Percentiles rank a stretch among this genome's conserved stretches.
Conservation (phyloP, 2,329 filamentous ascomycete species). For the Ophiobolus disseminans region DNA sequence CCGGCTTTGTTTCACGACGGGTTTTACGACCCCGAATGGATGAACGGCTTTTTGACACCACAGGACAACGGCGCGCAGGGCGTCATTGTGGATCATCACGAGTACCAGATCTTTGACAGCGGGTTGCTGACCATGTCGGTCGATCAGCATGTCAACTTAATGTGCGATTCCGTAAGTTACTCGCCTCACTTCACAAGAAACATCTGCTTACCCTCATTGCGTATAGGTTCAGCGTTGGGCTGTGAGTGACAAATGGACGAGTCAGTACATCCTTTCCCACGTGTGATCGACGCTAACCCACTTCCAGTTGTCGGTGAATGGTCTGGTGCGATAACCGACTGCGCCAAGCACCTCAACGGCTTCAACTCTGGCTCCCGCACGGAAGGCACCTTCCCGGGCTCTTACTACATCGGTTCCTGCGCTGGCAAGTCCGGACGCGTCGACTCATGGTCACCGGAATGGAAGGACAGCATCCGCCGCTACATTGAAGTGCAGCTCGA, state of each 20-base stretch:
- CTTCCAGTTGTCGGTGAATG: conserved; percentile 68
- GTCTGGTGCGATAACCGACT: conserved; percentile 70
- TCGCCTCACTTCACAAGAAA: neutral
- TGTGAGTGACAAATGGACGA: conserved; percentile 66
- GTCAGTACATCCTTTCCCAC: conserved; percentile 10
- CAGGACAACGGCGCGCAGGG: conserved; percentile 57
- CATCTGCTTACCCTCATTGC: neutral
- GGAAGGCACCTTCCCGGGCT: conserved; percentile 61
- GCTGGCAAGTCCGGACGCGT: conserved; percentile 57
- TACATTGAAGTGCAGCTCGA: conserved; percentile 65
- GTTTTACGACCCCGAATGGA: conserved; percentile 60
- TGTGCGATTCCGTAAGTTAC: conserved; percentile 59
- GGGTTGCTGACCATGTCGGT: conserved; percentile 57
- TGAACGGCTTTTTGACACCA: conserved; percentile 66
- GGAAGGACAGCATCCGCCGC: conserved; percentile 55
- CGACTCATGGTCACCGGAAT: conserved; percentile 55
- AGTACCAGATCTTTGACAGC: conserved; percentile 69
- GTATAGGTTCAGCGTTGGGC: conserved; percentile 49
- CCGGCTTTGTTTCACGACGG: conserved; percentile 65
- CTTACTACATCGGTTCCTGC: conserved; percentile 61
- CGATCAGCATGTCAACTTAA: conserved; percentile 61
- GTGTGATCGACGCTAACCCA: conserved; percentile 64
- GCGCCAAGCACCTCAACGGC: conserved; percentile 57
- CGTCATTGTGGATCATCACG: conserved; percentile 70
- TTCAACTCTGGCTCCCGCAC: conserved; percentile 63